phyloP scores from a whole-genome alignment of 75 land plant species.

The Picea glauca region DNA sequence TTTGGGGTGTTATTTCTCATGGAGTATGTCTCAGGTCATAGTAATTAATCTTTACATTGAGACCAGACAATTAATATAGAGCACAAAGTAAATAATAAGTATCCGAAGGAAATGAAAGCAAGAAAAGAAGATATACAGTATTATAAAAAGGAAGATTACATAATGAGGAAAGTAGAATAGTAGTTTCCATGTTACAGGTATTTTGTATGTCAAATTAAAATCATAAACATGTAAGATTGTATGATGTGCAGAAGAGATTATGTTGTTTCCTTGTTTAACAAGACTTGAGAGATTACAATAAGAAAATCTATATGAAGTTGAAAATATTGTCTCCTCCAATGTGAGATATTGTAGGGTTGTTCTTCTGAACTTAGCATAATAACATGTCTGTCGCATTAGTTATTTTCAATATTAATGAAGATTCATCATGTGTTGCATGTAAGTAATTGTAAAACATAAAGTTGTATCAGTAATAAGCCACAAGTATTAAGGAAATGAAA shows the following conservation, averaged over 20 bases:
- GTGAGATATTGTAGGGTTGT: slow-evolving; percentile 49
- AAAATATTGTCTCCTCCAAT: slow-evolving; percentile 28
- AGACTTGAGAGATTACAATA: not conserved
- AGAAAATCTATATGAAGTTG: not conserved
- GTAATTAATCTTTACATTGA: too few species aligned
- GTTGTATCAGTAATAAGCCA: not conserved
- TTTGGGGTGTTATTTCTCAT: too few species aligned
- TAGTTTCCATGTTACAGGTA: too few species aligned
- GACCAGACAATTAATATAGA: too few species aligned
- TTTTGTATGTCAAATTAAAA: not conserved
- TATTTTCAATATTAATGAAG: slow-evolving; percentile 41
- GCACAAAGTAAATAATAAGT: too few species aligned
- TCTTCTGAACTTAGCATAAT: slow-evolving; percentile 50
- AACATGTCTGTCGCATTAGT: slow-evolving; percentile 8
- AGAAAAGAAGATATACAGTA: too few species aligned
- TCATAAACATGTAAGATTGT: not conserved
- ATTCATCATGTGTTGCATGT: slow-evolving; percentile 49
- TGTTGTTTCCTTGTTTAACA: not conserved
- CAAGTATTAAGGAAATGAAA: slow-evolving; percentile 1
- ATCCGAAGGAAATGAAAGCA: too few species aligned
- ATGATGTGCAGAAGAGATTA: not conserved
- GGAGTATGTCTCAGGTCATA: too few species aligned
- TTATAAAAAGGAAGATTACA: too few species aligned
- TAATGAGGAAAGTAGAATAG: too few species aligned
- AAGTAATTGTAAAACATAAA: slow-evolving; percentile 9